These are phyloP conservation scores for Tulasnella sp. DNA, from an alignment of 768 basidiomycete species.

Conservation along the genomic window DNA sequence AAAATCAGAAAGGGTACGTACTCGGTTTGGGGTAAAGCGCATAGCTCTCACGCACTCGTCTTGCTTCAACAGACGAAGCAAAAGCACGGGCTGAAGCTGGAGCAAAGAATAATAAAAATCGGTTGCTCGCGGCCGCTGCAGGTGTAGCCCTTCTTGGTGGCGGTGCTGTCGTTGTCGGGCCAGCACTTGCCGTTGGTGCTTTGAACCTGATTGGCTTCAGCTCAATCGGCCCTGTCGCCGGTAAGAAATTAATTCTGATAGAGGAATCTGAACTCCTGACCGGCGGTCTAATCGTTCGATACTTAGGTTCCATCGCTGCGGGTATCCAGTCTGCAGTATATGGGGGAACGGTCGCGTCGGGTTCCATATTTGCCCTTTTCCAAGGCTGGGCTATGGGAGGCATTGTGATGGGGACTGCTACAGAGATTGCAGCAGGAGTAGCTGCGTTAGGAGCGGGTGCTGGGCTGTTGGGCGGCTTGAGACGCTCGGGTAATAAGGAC, in stretches of 20 bases:
- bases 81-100: neutral
- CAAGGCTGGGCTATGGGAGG: conserved; percentile 5
- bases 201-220: neutral
- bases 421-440: neutral
- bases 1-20: neutral
- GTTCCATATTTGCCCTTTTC: neutral
- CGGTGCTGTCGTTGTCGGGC: neutral
- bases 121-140: neutral
- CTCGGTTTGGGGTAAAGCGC: neutral
- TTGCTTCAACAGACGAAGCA: neutral
- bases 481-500: no score
- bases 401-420: neutral
- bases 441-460: neutral
- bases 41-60: no score
- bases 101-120: neutral
- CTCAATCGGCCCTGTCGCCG: neutral
- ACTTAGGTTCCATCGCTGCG: neutral
- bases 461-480: neutral
- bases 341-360: neutral
- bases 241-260: neutral
- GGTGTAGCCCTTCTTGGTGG: neutral
- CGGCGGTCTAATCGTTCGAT: neutral
- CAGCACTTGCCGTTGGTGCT: neutral
- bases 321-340: neutral
- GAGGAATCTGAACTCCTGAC: no score